phyloP scores from a whole-genome alignment of 2,329 filamentous ascomycete genomes.

The Xenoacremonium recifei region DNA sequence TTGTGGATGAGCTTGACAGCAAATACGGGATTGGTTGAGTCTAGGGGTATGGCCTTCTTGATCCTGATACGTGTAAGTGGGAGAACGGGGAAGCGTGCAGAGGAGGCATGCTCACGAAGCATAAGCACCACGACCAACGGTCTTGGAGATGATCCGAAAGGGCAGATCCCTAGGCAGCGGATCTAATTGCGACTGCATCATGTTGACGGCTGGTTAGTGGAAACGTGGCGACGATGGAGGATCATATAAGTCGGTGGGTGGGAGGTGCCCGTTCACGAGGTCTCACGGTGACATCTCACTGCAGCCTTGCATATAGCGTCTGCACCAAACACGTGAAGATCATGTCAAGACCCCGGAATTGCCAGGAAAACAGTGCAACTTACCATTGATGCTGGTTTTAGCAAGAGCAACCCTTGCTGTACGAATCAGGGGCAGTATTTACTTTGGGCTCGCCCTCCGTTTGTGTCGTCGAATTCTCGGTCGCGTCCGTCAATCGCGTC shows the following conservation, averaged over 20 bases:
- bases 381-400: neutral
- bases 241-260: no score
- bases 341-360: neutral
- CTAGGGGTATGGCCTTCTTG: conserved; percentile 83
- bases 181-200: conserved; percentile 81
- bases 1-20: conserved; percentile 99
- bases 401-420: no score
- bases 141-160: conserved; percentile 93
- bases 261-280: no score
- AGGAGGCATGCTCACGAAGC: conserved; percentile 68
- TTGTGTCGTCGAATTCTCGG: conserved; percentile 1
- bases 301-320: no score
- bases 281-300: no score
- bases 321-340: no score
- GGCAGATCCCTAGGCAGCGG: conserved; percentile 82
- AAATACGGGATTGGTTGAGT: conserved; percentile 72
- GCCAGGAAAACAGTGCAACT: neutral
- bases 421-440: neutral
- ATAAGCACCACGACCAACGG: conserved; percentile 94
- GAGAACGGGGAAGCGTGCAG: conserved; percentile 7
- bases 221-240: no score
- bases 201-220: conserved; percentile 23
- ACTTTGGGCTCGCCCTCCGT: conserved; percentile 3
- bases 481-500: conserved; percentile 23
- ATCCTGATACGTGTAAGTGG: conserved; percentile 56